phyloP scores from a whole-genome alignment of 2,329 filamentous ascomycete genomes.

The Cryphonectria carpinicola region DNA sequence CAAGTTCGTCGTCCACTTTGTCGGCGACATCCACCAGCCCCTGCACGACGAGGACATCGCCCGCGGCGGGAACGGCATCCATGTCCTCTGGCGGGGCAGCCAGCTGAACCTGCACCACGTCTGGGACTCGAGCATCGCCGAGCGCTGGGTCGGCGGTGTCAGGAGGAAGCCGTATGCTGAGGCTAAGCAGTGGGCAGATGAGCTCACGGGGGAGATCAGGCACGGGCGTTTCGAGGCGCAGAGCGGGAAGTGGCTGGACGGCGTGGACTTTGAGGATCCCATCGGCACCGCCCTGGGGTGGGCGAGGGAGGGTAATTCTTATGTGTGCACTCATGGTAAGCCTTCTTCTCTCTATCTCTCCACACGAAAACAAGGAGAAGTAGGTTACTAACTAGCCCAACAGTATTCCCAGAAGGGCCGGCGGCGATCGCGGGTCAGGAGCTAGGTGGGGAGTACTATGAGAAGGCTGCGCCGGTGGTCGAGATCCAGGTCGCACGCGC shows the following conservation, averaged over 20 bases:
- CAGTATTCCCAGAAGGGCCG: constrained; percentile 65
- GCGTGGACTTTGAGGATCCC: constrained; percentile 58
- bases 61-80: constrained; percentile 70
- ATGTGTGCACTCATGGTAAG: constrained; percentile 65
- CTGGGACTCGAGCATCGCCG: constrained; percentile 73
- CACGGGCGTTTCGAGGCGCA: constrained; percentile 57
- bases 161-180: constrained; percentile 53
- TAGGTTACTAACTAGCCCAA: constrained; percentile 28
- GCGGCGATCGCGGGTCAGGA: constrained; percentile 62
- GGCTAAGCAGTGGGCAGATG: constrained; percentile 60
- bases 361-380: neutral
- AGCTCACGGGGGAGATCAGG: constrained; percentile 58
- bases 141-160: constrained; percentile 64
- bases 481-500: constrained; percentile 70
- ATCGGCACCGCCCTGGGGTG: constrained; percentile 62
- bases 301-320: constrained; percentile 66
- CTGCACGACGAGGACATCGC: constrained; percentile 67
- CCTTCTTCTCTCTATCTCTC: constrained; percentile 13
- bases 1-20: constrained; percentile 70
- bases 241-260: constrained; percentile 59
- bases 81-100: constrained; percentile 62
- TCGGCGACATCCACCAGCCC: constrained; percentile 72
- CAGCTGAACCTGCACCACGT: constrained; percentile 71
- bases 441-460: constrained; percentile 65
- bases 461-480: constrained; percentile 64